phyloP scores from a whole-genome alignment of 1,284 basidiomycete genomes.

The Cryptococcus sp. region DNA sequence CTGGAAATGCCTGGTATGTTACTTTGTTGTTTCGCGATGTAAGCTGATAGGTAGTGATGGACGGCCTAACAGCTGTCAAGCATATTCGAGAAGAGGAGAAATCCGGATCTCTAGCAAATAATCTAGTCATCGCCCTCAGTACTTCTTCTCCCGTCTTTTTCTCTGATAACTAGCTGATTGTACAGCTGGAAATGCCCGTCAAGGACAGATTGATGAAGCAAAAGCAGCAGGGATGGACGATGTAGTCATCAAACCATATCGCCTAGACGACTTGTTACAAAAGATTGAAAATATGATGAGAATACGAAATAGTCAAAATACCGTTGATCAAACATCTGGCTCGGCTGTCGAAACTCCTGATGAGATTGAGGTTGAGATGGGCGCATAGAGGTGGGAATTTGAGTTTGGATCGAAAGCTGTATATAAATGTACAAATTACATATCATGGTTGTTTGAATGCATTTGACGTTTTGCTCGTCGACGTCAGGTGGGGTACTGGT shows the following conservation, averaged over 20 bases:
- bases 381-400: too few relatives aligned
- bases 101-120: slow-evolving; percentile 19
- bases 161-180: neutral
- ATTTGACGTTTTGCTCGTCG: too few relatives aligned
- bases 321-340: neutral
- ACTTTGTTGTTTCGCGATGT: neutral
- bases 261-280: slow-evolving; percentile 30
- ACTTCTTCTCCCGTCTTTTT: slow-evolving; percentile 7
- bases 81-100: slow-evolving; percentile 38
- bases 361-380: too few relatives aligned
- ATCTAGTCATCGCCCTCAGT: slow-evolving; percentile 42
- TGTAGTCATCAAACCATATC: slow-evolving; percentile 39
- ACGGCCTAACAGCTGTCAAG: slow-evolving; percentile 38
- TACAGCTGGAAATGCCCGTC: slow-evolving; percentile 34
- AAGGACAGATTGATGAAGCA: slow-evolving; percentile 36
- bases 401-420: too few relatives aligned
- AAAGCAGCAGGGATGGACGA: slow-evolving; percentile 30
- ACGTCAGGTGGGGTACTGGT: too few relatives aligned
- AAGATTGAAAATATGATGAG: slow-evolving; percentile 36
- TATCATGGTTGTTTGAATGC: too few relatives aligned
- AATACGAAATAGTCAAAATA: slow-evolving; percentile 5
- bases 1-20: slow-evolving; percentile 42
- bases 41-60: slow-evolving; percentile 31
- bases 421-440: too few relatives aligned
- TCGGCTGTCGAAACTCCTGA: neutral